Base-by-base conservation (phyloP, 129 eudicot species). In the Lonicera japonica region DNA sequence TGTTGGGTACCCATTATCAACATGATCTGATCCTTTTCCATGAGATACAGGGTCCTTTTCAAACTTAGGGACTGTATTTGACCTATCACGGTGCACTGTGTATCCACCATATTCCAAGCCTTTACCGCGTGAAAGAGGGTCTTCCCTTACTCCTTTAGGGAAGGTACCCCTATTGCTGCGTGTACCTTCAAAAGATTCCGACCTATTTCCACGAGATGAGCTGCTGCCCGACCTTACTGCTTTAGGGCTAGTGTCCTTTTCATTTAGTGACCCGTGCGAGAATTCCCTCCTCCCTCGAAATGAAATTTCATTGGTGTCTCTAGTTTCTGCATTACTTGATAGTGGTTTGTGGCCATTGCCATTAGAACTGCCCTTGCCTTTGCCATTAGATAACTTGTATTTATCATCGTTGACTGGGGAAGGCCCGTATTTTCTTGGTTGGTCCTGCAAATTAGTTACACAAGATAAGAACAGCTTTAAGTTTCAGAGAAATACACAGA, bases 131-230 rank as follows among this genome's bases (percentile, higher is more conserved):
- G n/a, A n/a, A n/a, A 61, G 21, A 25, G 54, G 18, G 53, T 25
- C 50, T 38, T 18, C 10, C 25, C 22, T 16, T 25, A 60, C 70
- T 57, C 61, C 56, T 25, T 70, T 60, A 17, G 56, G 52, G 17
- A 64, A 18, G 21, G 58, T 56, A 61, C 8, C 15, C 43, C 54
- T 66, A 29, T 39, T 24, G 46, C 56, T n/a, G n/a, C n/a, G n/a
- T n/a, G n/a, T n/a, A n/a, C n/a, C n/a, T n/a, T n/a, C 76, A 73
- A 25, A 61, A 80, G 25, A 20, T 69, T 78, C 81, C 23, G 54
- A 58, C 38, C 50, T 64, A 61, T 73, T 76, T 72, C 76, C 81
- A 70, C 63, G 62, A 22, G 79, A 71, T 48, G 83, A 76, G 22
- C 69, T 78, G 36, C 36, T 29, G 70, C 77, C 79, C 3, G 79